Percentiles rank a stretch among this genome's conserved stretches.
phyloP scores from a whole-genome alignment of 1,139 yeast species.

The Geotrichum klebahnii region DNA sequence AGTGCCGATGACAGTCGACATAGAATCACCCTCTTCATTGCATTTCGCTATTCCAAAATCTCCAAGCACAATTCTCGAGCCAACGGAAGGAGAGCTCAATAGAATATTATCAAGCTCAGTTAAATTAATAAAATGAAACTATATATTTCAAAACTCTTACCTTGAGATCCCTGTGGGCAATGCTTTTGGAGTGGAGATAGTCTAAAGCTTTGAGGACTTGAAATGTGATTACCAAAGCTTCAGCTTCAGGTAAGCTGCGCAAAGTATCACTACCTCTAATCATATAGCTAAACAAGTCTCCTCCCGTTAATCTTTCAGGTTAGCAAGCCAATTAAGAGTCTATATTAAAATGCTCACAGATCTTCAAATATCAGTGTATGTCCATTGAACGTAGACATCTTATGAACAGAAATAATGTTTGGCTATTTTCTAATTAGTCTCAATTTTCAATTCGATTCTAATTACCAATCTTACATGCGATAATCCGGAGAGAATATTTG shows the following conservation, averaged over 20 bases:
- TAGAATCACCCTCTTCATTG: conserved; percentile 38
- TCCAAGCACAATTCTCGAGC: conserved; percentile 51
- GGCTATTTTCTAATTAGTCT: too few species aligned
- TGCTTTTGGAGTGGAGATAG: conserved; percentile 50
- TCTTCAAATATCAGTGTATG: conserved; percentile 26
- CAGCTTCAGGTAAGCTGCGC: conserved; percentile 50
- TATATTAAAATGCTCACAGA: conserved; percentile 22
- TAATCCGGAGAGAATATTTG: conserved; percentile 26
- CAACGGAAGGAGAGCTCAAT: conserved; percentile 50
- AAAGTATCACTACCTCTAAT: conserved; percentile 43
- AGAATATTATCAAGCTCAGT: conserved; percentile 52
- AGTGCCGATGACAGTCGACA: conserved; percentile 60
- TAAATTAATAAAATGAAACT: neutral
- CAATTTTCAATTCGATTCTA: too few species aligned
- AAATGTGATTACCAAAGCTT: conserved; percentile 50
- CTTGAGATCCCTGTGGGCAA: conserved; percentile 55
- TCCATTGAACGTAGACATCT: conserved; percentile 20
- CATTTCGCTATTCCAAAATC: conserved; percentile 65
- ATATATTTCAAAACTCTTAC: conserved; percentile 22
- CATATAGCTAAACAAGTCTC: conserved; percentile 61
- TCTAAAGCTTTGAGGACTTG: conserved; percentile 54
- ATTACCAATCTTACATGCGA: conserved; percentile 28
- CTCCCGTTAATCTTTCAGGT: conserved; percentile 47
- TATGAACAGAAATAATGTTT: conserved; percentile 28
- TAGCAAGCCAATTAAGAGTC: neutral